Evolutionary conservation across 2,329 filamentous ascomycete species (phyloP), one percentile per base, ranked within the genome.

Genomic region (Microsporum audouinii): DNA sequence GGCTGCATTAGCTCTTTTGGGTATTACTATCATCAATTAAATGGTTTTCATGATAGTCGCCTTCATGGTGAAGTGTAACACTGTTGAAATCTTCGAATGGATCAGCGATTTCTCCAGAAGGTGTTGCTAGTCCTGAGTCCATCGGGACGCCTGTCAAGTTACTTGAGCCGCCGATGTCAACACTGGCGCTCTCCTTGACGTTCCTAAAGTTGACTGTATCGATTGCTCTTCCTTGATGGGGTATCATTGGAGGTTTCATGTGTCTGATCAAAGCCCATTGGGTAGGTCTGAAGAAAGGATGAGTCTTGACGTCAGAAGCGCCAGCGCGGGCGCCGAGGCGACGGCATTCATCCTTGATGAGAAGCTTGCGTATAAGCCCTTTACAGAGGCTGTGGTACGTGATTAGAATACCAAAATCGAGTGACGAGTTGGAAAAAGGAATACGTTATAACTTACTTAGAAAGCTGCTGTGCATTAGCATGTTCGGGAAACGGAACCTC

Each of bases 51-150:
- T 77, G 73, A 60, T 91, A 88, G 67, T 96, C 92, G 14, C 91
- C 94, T 61, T 97, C 94, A 71, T 99, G 94, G 74, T 97, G 92
- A 64, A 99, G 79, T 58, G 94, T 99, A 47, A 99, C 91, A 71
- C 90, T 95, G 79, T 97, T 99, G 76, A 99, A 99, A 74, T 97
- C 94, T 75, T 96, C 89, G 71, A 99, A 99, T 1, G 94, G 94
- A 80, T 99, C 94, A 2, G 84, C 80, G 41, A 87, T 72, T 71
- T 96, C 92, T 41, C 82, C 88, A 51, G 88, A 89, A 0, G 92
- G 92, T 2, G 92, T 97, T 1, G 88, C 84, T 59, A 95, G 79
- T 0, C 89, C 89, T 49, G 88, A 92, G 71, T 96, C 91, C 63
- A 96, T 78, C 6, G 91, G 90, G 8, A 43, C 23, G 41, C 71